Evolutionary conservation across 2,329 filamentous ascomycete species (phyloP).

Genomic region (Phialocephala subalpina): DNA sequence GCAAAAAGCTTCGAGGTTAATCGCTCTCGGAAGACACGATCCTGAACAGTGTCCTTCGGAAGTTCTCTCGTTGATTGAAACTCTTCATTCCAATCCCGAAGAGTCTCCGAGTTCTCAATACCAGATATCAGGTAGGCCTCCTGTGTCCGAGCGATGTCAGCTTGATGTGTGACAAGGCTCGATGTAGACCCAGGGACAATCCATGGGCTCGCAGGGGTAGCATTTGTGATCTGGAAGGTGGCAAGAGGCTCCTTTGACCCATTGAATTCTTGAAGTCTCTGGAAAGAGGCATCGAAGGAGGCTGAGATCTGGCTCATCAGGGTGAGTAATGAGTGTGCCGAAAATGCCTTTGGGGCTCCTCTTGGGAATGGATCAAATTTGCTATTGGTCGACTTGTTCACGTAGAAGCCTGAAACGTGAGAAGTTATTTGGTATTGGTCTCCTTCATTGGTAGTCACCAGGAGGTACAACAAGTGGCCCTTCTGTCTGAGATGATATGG

Average conservation of each 20-base stretch:
- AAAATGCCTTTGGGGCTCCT: slow-evolving; percentile 77
- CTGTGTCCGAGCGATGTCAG: slow-evolving; percentile 89
- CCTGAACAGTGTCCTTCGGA: slow-evolving; percentile 91
- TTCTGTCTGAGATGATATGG: slow-evolving; percentile 90
- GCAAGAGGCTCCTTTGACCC: slow-evolving; percentile 86
- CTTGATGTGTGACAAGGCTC: slow-evolving; percentile 72
- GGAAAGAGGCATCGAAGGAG: slow-evolving; percentile 81
- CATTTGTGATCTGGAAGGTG: slow-evolving; percentile 95
- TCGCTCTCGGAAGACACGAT: slow-evolving; percentile 93
- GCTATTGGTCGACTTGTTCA: slow-evolving; percentile 94
- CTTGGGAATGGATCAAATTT: slow-evolving; percentile 94
- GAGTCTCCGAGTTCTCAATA: slow-evolving; percentile 90
- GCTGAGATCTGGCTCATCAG: slow-evolving; percentile 82
- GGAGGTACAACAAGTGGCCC: slow-evolving; percentile 90
- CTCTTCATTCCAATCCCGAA: slow-evolving; percentile 99
- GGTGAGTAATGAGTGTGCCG: slow-evolving; percentile 85
- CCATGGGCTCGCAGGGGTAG: slow-evolving; percentile 93
- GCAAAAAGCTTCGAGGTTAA: slow-evolving; percentile 95
- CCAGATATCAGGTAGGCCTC: slow-evolving; percentile 91
- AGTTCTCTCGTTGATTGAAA: slow-evolving; percentile 97
- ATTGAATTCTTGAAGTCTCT: slow-evolving; percentile 83
- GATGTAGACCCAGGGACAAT: slow-evolving; percentile 76
- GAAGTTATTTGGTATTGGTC: slow-evolving; percentile 95
- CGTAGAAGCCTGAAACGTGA: slow-evolving; percentile 93
- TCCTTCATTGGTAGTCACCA: slow-evolving; percentile 89